These are phyloP conservation scores for Closterium sp. DNA, from an alignment of 139 green algal genomes.

Conservation along the genomic window DNA sequence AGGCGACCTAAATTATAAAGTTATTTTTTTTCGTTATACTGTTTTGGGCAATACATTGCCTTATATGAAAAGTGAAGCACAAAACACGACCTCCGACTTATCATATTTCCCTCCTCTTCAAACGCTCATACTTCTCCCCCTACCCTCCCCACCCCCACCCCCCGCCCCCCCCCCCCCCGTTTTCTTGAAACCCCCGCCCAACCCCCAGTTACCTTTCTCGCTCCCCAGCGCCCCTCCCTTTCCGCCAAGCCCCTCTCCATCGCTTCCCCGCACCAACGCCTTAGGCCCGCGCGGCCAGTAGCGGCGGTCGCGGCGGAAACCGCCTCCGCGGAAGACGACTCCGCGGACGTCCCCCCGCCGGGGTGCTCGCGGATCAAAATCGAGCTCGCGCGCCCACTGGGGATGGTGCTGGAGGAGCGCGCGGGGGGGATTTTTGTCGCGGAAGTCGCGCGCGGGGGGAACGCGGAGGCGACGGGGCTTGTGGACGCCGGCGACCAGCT, in stretches of 20 bases:
- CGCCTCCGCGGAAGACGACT: neutral
- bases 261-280: neutral
- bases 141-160: too few relatives aligned
- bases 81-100: too few relatives aligned
- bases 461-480: conserved; percentile 40
- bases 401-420: conserved; percentile 46
- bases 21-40: too few relatives aligned
- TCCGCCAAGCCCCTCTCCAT: neutral
- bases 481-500: conserved; percentile 51
- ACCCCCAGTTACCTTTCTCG: neutral
- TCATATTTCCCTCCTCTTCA: too few relatives aligned
- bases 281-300: neutral
- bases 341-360: conserved; percentile 20
- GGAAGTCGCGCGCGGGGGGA: conserved; percentile 40
- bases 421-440: conserved; percentile 46
- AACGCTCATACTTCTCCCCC: neutral
- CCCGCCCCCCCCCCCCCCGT: too few relatives aligned
- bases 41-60: too few relatives aligned
- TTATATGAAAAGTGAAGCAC: too few relatives aligned
- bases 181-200: neutral
- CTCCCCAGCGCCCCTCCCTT: neutral
- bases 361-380: conserved; percentile 43
- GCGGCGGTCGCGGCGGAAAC: neutral
- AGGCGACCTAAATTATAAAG: too few relatives aligned
- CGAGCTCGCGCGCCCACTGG: conserved; percentile 18